Percentiles rank a stretch among this genome's conserved stretches.
Conservation (phyloP, 163 green algal genomes). For the Trebouxia gelatinosa region DNA sequence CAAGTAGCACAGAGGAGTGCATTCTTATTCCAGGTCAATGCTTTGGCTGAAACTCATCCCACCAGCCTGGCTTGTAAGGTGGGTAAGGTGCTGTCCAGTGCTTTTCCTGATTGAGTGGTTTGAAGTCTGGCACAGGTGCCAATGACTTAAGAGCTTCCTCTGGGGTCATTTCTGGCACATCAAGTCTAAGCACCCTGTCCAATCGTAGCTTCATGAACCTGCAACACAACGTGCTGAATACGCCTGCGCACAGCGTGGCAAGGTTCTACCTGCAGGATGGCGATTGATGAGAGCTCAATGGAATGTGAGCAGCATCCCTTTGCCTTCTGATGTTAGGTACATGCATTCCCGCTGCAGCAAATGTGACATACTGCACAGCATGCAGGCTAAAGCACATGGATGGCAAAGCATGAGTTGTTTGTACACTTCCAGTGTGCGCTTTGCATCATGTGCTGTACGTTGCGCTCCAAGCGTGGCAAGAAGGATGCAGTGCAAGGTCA, state of each 20-base stretch:
- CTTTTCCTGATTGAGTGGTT: slow-evolving; percentile 54
- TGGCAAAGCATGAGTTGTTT: background rate
- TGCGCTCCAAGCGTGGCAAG: too few relatives aligned
- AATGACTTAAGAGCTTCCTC: slow-evolving; percentile 59
- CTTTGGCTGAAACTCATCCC: slow-evolving; percentile 71
- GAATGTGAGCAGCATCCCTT: too few relatives aligned
- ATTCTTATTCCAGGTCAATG: too few relatives aligned
- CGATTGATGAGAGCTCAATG: too few relatives aligned
- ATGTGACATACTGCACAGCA: background rate
- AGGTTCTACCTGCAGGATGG: background rate
- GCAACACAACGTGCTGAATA: slow-evolving; percentile 15
- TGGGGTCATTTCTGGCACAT: slow-evolving; percentile 58
- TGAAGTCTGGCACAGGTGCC: slow-evolving; percentile 65
- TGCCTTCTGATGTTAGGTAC: too few relatives aligned
- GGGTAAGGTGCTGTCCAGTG: slow-evolving; percentile 86
- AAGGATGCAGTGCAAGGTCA: too few relatives aligned
- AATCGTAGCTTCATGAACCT: slow-evolving; percentile 96
- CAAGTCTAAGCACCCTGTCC: slow-evolving; percentile 79
- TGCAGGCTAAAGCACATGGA: background rate
- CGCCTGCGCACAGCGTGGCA: background rate
- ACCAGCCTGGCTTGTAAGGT: slow-evolving; percentile 84
- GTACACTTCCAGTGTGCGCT: too few relatives aligned
- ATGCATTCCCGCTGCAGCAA: too few relatives aligned
- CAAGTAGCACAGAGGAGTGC: too few relatives aligned
- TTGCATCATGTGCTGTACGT: too few relatives aligned